A percentile compares a stretch with the other conserved stretches of the same genome.
phyloP scores from a whole-genome alignment of 805 yeast species.

The Gaillardinia entomophila region DNA sequence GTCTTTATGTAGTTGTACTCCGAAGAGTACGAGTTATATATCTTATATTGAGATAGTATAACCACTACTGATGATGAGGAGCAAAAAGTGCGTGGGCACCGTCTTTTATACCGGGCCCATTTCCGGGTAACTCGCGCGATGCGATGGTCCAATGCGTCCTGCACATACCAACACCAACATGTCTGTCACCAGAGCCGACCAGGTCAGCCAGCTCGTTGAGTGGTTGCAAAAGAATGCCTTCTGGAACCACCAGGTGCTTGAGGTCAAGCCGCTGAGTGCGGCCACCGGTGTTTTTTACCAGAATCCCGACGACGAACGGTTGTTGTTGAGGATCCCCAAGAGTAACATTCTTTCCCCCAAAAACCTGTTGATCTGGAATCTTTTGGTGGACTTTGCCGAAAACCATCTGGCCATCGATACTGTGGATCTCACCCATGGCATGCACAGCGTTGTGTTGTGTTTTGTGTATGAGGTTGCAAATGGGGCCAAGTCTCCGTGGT shows the following conservation, averaged over 20 bases:
- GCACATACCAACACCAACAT: slow-evolving; percentile 4
- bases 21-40: slow-evolving; percentile 48
- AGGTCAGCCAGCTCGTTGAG: slow-evolving; percentile 21
- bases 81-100: slow-evolving; percentile 25
- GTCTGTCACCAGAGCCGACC: slow-evolving; percentile 13
- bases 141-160: too few species aligned
- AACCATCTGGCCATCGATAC: slow-evolving; percentile 6
- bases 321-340: slow-evolving; percentile 59
- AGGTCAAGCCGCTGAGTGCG: slow-evolving; percentile 46
- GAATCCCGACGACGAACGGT: slow-evolving; percentile 20
- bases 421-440: slow-evolving; percentile 44
- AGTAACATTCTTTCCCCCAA: slow-evolving; percentile 50
- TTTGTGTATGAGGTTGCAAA: slow-evolving; percentile 64
- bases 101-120: too few species aligned
- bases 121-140: too few species aligned
- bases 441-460: slow-evolving; percentile 60
- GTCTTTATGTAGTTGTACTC: slow-evolving; percentile 36
- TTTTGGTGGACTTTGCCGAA: slow-evolving; percentile 50
- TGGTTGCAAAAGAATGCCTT: slow-evolving; percentile 59
- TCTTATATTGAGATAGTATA: slow-evolving; percentile 61
- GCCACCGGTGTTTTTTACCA: slow-evolving; percentile 72
- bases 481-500: slow-evolving; percentile 77
- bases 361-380: slow-evolving; percentile 58
- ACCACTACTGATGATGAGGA: slow-evolving; percentile 70
- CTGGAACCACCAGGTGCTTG: slow-evolving; percentile 46